Conservation (phyloP, 306 rosid species). For the Benincasa hispida region DNA sequence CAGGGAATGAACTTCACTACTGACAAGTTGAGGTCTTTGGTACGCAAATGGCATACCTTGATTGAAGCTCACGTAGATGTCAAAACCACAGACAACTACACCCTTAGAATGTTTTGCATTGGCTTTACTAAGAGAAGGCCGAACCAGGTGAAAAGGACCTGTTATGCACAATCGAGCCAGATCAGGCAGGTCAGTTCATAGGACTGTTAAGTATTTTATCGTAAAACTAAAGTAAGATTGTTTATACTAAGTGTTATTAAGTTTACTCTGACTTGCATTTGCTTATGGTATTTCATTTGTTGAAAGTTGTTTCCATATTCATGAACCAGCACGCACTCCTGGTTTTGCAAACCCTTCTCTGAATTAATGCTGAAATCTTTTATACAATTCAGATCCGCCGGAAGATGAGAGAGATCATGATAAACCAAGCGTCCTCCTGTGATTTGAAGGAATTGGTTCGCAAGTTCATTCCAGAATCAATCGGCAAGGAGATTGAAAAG, state of each 20-base stretch:
- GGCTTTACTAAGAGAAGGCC: conserved; percentile 75
- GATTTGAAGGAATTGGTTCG: conserved; percentile 81
- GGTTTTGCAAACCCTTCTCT: not conserved
- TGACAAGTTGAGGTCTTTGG: conserved; percentile 86
- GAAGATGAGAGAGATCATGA: conserved; percentile 89
- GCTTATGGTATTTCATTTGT: not conserved
- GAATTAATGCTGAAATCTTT: not conserved
- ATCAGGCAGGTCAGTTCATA: conserved; percentile 50
- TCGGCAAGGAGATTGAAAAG: conserved; percentile 91
- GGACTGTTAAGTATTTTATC: not conserved
- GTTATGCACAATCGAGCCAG: conserved; percentile 90
- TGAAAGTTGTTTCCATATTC: not conserved
- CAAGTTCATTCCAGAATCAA: conserved; percentile 78
- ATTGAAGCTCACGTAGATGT: conserved; percentile 94
- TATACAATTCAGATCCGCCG: conserved; percentile 55
- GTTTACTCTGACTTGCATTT: not conserved
- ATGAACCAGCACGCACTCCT: too few species aligned
- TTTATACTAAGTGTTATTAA: not conserved
- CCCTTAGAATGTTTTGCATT: conserved; percentile 84
- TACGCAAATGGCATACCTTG: conserved; percentile 76
- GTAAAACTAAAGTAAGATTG: not conserved
- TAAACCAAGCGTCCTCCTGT: conserved; percentile 63
- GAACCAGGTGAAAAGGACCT: conserved; percentile 88
- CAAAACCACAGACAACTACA: conserved; percentile 74
- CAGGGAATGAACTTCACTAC: conserved; percentile 90